Evolutionary conservation across 176 grass and related monocot species (phyloP), one percentile per base, ranked within the genome.

Genomic region (Hordeum vulgare): DNA sequence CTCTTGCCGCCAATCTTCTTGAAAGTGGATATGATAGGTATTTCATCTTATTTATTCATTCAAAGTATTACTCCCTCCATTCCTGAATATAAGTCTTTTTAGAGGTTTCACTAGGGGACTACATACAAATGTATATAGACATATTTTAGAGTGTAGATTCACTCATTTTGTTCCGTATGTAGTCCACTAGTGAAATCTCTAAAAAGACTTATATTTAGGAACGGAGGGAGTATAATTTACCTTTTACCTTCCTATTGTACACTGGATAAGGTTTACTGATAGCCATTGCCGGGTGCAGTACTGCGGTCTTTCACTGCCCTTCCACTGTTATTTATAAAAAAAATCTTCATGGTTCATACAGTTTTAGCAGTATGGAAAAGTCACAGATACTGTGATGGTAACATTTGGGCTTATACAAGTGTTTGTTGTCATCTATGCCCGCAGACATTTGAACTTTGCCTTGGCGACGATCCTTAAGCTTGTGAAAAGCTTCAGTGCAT

Each of bases 21-120:
- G 84, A 93, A 79, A 91, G 94, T 78, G 61, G 74, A 24, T 89
- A 78, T 85, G 88, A 91, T 77, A 93, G 94, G 94, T 93, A 83
- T 60, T 26, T 75, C 35, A 42, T 84, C 42, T 82, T 37, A 40
- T 39, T 80, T 82, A 27, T 82, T 45, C 61, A 42, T 82, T 72
- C 23, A 62, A 27, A 18, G 39, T 74, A 86, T 86, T 53, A n/a
- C n/a, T n/a, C n/a, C n/a, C n/a, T n/a, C n/a, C n/a, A n/a, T n/a
- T n/a, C n/a, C n/a, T n/a, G n/a, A n/a, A n/a, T n/a, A n/a, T n/a
- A n/a, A n/a, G n/a, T n/a, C n/a, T n/a, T n/a, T n/a, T n/a, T n/a
- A n/a, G n/a, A n/a, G n/a, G n/a, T n/a, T n/a, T n/a, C n/a, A n/a
- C n/a, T n/a, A n/a, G n/a, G n/a, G n/a, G n/a, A n/a, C n/a, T n/a